Conservation (phyloP, 148 eudicot genomes). For the Rhododendron henanense region DNA sequence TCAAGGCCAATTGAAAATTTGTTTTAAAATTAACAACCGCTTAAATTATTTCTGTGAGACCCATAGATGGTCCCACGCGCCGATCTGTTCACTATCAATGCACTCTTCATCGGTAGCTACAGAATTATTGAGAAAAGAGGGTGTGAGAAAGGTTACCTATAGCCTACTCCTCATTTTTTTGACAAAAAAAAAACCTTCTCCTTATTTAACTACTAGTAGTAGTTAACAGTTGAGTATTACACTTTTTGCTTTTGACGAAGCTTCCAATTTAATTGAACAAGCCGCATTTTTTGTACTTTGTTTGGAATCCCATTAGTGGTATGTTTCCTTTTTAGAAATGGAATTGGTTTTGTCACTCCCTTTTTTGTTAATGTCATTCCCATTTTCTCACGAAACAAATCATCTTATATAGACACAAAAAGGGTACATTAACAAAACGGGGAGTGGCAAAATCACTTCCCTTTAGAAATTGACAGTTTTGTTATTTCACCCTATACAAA, state of each 20-base stretch:
- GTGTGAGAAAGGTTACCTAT: background rate
- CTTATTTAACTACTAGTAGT: background rate
- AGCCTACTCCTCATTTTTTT: background rate
- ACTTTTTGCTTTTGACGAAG: background rate
- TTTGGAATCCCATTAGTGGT: background rate
- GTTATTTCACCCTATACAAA: background rate
- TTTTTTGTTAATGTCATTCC: too few species aligned
- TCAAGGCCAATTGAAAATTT: background rate
- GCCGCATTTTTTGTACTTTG: background rate
- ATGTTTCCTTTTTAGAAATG: background rate
- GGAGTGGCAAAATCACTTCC: too few species aligned
- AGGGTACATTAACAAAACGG: too few species aligned
- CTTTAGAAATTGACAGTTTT: background rate
- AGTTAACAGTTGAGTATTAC: background rate
- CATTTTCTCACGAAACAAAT: too few species aligned
- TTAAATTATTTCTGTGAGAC: background rate
- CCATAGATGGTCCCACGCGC: rapidly evolving
- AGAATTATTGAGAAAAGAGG: background rate
- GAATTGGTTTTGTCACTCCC: too few species aligned
- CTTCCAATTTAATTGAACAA: background rate
- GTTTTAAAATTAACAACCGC: background rate
- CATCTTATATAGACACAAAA: too few species aligned
- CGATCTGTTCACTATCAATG: too few species aligned
- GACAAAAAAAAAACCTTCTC: background rate
- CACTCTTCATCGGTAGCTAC: background rate